Evolutionary conservation across 164 flowering plant genomes (phyloP), one percentile per base, ranked within the genome.

Genomic region (Piper longum): DNA sequence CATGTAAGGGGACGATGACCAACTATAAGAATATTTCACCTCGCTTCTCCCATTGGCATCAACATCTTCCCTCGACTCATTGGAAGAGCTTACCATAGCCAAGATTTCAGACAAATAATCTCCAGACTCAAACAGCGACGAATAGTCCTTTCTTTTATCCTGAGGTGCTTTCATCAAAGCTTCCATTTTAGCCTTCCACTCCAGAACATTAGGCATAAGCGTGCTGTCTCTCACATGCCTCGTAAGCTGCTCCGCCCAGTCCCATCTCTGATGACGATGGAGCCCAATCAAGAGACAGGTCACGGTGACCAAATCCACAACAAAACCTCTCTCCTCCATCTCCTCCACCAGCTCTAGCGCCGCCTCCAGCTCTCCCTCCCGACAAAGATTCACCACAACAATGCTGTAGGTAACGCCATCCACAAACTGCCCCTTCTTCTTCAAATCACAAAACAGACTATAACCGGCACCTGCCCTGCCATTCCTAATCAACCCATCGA

Each of bases 1-100:
- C 88, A 90, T 80, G 69, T 83, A 73, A 5, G 95, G 95, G 13
- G 96, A 93, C 43, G 91, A 80, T 36, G 99, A 87, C 97, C 99
- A 90, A 40, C 71, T 65, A 4, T 41, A 6, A 5, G 61, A 67
- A 2, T 65, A 6, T 43, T 14, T 62, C n/a, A 62, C 75, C 14
- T 73, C 64, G 19, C 61, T 73, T 60, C 73, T 79, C 19, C 75
- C 60, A 65, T 42, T 69, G 61, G 17, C 52, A 36, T 51, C 54
- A 6, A 41, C 26, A 61, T 44, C 69, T 7, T 16, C 42, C 8
- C 43, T 59, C 5, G 56, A 54, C 40, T 64, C 74, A 57, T n/a
- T 6, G 7, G 76, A 39, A 43, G 74, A 66, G 63, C 65, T 65
- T 43, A 76, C 58, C 9, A 78, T 63, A 62, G 62, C 65, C 79